Evolutionary conservation across 2,329 filamentous ascomycete genomes (phyloP).

Genomic region (Fusarium sp.): DNA sequence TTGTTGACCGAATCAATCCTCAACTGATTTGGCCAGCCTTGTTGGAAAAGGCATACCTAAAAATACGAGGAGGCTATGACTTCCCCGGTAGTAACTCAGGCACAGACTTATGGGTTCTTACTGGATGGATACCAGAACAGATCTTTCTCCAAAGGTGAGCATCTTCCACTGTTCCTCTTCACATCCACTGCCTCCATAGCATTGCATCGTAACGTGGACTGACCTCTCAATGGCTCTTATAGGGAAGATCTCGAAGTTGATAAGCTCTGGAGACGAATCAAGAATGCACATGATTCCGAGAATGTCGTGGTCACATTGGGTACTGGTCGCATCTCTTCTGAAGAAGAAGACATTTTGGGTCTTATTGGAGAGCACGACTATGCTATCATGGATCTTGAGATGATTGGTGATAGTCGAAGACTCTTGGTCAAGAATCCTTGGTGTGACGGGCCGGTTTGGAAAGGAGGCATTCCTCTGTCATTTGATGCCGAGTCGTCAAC

Average conservation of each 20-base stretch:
- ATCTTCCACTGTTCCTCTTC: background rate
- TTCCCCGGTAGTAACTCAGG: slow-evolving; percentile 98
- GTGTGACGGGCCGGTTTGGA: slow-evolving; percentile 84
- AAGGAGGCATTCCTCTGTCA: slow-evolving; percentile 52
- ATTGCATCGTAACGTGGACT: background rate
- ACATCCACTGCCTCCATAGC: background rate
- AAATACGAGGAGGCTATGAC: slow-evolving; percentile 94
- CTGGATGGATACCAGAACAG: slow-evolving; percentile 97
- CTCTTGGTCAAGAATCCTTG: slow-evolving; percentile 96
- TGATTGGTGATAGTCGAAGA: slow-evolving; percentile 69
- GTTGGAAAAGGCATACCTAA: slow-evolving; percentile 95
- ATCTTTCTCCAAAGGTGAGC: slow-evolving; percentile 82
- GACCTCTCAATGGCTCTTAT: slow-evolving; percentile 15
- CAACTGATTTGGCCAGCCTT: slow-evolving; percentile 90
- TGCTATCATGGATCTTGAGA: slow-evolving; percentile 84
- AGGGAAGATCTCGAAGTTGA: slow-evolving; percentile 83
- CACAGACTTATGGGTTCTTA: slow-evolving; percentile 92
- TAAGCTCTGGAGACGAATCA: slow-evolving; percentile 81
- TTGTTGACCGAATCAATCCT: slow-evolving; percentile 86
- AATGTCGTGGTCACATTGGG: slow-evolving; percentile 91
- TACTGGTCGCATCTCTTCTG: slow-evolving; percentile 82
- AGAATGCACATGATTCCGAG: slow-evolving; percentile 78
- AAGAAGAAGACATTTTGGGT: slow-evolving; percentile 84
- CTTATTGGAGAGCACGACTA: slow-evolving; percentile 94
- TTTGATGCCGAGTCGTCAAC: background rate